Evolutionary conservation across 805 yeast species (phyloP).

Genomic region (Starmera quercuum): DNA sequence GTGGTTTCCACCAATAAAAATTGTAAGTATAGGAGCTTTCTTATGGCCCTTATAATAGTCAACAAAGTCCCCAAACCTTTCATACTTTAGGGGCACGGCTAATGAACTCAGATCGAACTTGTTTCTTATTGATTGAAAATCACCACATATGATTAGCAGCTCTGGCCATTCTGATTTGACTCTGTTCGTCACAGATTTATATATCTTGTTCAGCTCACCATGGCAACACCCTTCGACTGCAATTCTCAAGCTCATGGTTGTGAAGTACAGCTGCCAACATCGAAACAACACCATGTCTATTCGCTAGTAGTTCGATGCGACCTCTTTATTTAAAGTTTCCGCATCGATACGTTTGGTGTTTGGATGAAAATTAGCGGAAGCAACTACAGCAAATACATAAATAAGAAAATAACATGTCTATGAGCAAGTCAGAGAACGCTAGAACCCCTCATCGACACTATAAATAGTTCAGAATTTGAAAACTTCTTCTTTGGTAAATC

Average conservation of each 20-base stretch:
- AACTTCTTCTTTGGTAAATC: constrained; percentile 80
- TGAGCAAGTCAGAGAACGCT: no score
- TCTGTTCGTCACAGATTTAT: constrained; percentile 24
- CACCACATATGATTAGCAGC: constrained; percentile 78
- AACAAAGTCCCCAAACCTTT: constrained; percentile 70
- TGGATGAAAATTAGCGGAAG: no score
- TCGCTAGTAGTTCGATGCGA: no score
- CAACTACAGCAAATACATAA: no score
- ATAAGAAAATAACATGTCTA: no score
- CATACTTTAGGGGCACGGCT: constrained; percentile 75
- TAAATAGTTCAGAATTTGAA: constrained; percentile 59
- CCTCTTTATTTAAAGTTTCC: no score
- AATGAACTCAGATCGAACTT: constrained; percentile 57
- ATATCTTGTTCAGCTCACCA: constrained; percentile 63
- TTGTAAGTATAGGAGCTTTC: constrained; percentile 66
- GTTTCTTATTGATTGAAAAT: constrained; percentile 76
- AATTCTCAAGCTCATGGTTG: no score
- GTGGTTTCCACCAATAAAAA: constrained; percentile 93
- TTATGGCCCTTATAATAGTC: constrained; percentile 54
- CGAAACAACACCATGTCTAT: no score
- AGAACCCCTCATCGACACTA: no score
- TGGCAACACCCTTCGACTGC: constrained; percentile 92
- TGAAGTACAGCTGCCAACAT: no score
- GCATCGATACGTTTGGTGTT: no score
- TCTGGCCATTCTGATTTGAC: constrained; percentile 31